These are phyloP conservation scores for Cytospora chrysosperma DNA, from an alignment of 2,329 filamentous ascomycete genomes.

Conservation along the genomic window DNA sequence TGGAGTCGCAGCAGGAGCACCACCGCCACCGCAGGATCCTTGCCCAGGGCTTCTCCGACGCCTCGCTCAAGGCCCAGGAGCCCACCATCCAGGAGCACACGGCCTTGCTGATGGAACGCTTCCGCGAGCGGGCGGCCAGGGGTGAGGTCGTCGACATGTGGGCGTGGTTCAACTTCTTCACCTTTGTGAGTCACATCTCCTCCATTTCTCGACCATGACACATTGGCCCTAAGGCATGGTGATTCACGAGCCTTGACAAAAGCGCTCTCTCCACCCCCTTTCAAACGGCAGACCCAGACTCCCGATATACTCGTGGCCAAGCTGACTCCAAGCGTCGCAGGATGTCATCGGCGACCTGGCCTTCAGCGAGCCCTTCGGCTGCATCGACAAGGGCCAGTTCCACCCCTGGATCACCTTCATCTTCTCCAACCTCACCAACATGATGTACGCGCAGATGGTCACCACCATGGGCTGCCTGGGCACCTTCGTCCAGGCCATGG, in stretches of 20 bases:
- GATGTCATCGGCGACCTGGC: constrained; percentile 31
- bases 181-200: constrained; percentile 21
- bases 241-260: too few relatives aligned
- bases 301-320: background rate
- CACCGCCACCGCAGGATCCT: constrained; percentile 28
- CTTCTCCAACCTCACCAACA: constrained; percentile 28
- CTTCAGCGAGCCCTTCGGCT: constrained; percentile 30
- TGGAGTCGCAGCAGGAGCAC: constrained; percentile 24
- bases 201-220: background rate
- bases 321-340: background rate
- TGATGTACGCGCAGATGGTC: constrained; percentile 26
- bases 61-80: constrained; percentile 30
- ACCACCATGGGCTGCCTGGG: constrained; percentile 22
- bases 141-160: constrained; percentile 28
- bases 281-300: background rate
- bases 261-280: background rate
- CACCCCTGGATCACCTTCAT: constrained; percentile 31
- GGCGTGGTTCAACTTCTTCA: constrained; percentile 30
- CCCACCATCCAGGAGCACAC: constrained; percentile 27
- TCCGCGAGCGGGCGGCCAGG: constrained; percentile 24
- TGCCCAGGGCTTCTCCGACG: constrained; percentile 31
- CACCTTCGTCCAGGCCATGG: constrained; percentile 18
- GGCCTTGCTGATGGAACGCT: constrained; percentile 24
- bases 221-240: background rate
- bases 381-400: constrained; percentile 26